Conservation (phyloP, 2,329 filamentous ascomycete genomes). For the Sporothrix humicola region DNA sequence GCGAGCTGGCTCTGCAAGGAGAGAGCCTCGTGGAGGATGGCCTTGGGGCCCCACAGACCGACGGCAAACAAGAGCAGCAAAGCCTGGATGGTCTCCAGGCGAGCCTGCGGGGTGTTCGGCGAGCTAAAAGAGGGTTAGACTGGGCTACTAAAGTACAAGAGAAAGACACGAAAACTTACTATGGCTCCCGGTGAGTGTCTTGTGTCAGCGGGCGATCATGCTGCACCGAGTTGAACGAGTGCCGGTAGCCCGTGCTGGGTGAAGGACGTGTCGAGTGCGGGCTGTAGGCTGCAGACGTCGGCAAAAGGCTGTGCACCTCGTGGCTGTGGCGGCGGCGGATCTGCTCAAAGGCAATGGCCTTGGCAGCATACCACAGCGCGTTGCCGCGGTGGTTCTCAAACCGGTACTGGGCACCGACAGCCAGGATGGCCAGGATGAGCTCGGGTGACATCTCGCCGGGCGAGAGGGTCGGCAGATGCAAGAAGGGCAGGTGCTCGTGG, state of each 20-base stretch:
- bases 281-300: conserved; percentile 63
- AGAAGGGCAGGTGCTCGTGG: conserved; percentile 63
- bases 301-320: conserved; percentile 61
- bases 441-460: conserved; percentile 70
- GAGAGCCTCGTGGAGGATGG: conserved; percentile 64
- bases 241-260: conserved; percentile 61
- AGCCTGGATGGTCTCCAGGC: conserved; percentile 69
- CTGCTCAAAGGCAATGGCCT: conserved; percentile 63
- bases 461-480: conserved; percentile 70
- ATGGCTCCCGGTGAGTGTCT: conserved; percentile 64
- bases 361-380: conserved; percentile 66
- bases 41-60: conserved; percentile 66
- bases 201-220: conserved; percentile 62
- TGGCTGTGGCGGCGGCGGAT: conserved; percentile 62
- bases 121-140: conserved; percentile 48
- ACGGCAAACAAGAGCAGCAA: conserved; percentile 65
- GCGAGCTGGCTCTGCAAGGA: conserved; percentile 64
- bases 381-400: conserved; percentile 65
- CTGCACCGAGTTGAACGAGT: conserved; percentile 64
- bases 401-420: conserved; percentile 70
- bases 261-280: conserved; percentile 65
- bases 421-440: conserved; percentile 69
- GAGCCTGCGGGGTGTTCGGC: conserved; percentile 63
- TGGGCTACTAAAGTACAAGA: background rate
- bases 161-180: conserved; percentile 52